phyloP scores from a whole-genome alignment of 164 flowering plant species.

The Aristolochia fimbriata region DNA sequence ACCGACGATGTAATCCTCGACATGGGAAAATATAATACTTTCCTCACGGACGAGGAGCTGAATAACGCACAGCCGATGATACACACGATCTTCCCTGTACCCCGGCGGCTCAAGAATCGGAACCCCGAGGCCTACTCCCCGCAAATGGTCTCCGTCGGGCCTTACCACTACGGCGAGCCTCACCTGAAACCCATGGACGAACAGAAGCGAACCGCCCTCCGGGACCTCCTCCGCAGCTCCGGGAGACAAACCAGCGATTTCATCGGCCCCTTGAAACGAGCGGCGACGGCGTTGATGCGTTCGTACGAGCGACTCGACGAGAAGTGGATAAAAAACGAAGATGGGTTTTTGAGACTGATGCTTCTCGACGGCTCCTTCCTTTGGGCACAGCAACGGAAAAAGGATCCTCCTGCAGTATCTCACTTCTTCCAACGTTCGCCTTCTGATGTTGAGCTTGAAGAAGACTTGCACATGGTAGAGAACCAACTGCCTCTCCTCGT shows the following conservation, averaged over 20 bases:
- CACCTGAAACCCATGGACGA: conserved; percentile 10
- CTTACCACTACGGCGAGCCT: conserved; percentile 9
- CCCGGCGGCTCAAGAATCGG: neutral
- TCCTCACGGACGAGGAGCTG: too few relatives aligned
- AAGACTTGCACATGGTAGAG: conserved; percentile 6
- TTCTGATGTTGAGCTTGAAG: too few relatives aligned
- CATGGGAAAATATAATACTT: too few relatives aligned
- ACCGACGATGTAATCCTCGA: too few relatives aligned
- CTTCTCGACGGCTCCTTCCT: conserved; percentile 8
- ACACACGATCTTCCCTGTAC: conserved; percentile 7
- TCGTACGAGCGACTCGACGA: conserved; percentile 1
- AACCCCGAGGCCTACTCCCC: conserved; percentile 15
- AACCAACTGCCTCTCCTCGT: conserved; percentile 13
- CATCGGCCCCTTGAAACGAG: neutral
- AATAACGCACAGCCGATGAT: too few relatives aligned
- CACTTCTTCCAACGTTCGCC: neutral
- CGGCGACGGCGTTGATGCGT: conserved; percentile 3
- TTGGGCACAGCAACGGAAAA: too few relatives aligned
- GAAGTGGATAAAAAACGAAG: neutral
- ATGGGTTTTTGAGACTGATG: conserved; percentile 10
- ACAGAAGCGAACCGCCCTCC: conserved; percentile 10
- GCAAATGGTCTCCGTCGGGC: conserved; percentile 7
- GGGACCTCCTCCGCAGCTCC: neutral
- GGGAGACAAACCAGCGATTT: neutral
- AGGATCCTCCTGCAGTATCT: too few relatives aligned